Conservation (phyloP, 2,329 filamentous ascomycete genomes). For the Cordyceps javanica region DNA sequence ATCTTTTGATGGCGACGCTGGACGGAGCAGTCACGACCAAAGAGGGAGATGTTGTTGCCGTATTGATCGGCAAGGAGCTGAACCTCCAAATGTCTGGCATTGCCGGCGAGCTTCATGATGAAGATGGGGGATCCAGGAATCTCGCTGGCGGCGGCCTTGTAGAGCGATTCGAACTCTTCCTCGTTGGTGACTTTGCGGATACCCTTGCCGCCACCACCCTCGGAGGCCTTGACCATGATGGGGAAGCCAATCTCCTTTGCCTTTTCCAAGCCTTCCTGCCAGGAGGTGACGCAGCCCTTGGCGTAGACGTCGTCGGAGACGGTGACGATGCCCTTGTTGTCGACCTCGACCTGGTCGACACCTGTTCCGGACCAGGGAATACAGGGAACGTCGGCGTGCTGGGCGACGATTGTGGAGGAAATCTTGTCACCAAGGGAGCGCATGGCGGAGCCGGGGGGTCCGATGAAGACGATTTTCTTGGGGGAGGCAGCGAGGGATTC, state of each 20-base stretch:
- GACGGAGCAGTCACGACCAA: constrained; percentile 97
- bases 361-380: constrained; percentile 99
- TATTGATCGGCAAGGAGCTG: constrained; percentile 98
- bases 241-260: constrained; percentile 93
- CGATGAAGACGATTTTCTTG: constrained; percentile 99
- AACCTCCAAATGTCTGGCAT: constrained; percentile 93
- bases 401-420: constrained; percentile 96
- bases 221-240: constrained; percentile 99
- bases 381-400: constrained; percentile 92
- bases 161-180: constrained; percentile 77
- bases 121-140: constrained; percentile 99
- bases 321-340: constrained; percentile 81
- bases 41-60: constrained; percentile 98
- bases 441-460: constrained; percentile 96
- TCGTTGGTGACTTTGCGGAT: constrained; percentile 90
- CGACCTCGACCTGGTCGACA: constrained; percentile 73
- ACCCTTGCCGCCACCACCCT: constrained; percentile 98
- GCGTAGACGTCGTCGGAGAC: constrained; percentile 80
- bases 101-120: constrained; percentile 99
- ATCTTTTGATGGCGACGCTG: constrained; percentile 99
- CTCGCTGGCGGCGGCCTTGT: constrained; percentile 94
- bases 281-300: constrained; percentile 84
- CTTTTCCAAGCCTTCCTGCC: constrained; percentile 81
- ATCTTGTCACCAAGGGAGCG: constrained; percentile 99
- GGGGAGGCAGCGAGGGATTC: constrained; percentile 93